Evolutionary conservation across 2,329 filamentous ascomycete species (phyloP).

Genomic region (Cryphonectria naterciae): DNA sequence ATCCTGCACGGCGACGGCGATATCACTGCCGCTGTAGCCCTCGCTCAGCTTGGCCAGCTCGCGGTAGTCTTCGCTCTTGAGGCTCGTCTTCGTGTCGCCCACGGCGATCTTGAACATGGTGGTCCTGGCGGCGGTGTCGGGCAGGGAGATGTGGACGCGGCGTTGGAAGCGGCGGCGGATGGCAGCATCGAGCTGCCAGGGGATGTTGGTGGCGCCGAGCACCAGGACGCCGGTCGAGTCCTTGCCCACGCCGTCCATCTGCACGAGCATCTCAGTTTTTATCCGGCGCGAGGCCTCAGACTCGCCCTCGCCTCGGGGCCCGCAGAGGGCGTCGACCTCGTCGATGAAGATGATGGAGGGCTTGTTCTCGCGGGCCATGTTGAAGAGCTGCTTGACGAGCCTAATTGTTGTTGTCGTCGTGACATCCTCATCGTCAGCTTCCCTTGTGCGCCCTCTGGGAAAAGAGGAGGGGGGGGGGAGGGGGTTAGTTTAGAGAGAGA

Average conservation of each 20-base stretch:
- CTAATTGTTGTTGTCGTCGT: conserved; percentile 48
- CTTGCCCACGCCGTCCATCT: conserved; percentile 98
- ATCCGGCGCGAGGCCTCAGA: conserved; percentile 96
- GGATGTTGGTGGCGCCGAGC: conserved; percentile 95
- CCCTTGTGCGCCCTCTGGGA: background rate
- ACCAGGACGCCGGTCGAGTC: conserved; percentile 94
- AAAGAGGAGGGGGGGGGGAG: too few relatives aligned
- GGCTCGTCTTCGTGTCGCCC: conserved; percentile 87
- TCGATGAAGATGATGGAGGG: conserved; percentile 99
- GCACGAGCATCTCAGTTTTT: conserved; percentile 96
- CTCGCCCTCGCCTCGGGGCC: conserved; percentile 90
- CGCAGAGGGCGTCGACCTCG: conserved; percentile 95
- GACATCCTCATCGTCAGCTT: background rate
- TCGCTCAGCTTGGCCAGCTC: conserved; percentile 82
- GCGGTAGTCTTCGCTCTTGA: conserved; percentile 77
- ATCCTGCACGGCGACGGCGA: conserved; percentile 92
- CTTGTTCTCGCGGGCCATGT: conserved; percentile 97
- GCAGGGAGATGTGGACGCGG: conserved; percentile 91
- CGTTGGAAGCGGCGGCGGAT: conserved; percentile 96
- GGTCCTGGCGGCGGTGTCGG: conserved; percentile 83
- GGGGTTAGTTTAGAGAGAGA: conserved; percentile 10
- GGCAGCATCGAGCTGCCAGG: conserved; percentile 96
- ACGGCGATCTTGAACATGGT: conserved; percentile 95
- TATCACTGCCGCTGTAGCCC: conserved; percentile 95
- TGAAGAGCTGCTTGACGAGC: conserved; percentile 94